Conservation (phyloP, 176 grass and related monocot species). For the Dendrocalamus sinicus region DNA sequence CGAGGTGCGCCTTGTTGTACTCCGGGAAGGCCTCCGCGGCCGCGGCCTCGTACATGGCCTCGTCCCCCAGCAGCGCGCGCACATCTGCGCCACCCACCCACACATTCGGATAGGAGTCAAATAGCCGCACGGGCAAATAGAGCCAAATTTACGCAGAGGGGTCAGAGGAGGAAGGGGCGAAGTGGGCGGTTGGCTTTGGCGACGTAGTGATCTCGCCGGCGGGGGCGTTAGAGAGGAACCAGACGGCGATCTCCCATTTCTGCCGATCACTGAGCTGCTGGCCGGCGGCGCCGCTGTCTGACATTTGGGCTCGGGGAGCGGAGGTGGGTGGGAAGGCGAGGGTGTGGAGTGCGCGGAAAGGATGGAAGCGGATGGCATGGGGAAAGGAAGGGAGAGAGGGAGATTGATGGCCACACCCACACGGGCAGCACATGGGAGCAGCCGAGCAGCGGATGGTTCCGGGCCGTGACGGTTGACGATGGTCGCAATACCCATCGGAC, state of each 20-base stretch:
- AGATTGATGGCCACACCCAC: too few species aligned
- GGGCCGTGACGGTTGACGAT: too few species aligned
- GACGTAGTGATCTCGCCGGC: neutral
- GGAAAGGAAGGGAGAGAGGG: too few species aligned
- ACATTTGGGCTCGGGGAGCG: too few species aligned
- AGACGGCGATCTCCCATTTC: conserved; percentile 34
- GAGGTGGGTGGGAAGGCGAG: too few species aligned
- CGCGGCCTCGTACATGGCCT: conserved; percentile 71
- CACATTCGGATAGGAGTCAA: conserved; percentile 37
- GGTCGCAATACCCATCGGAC: too few species aligned
- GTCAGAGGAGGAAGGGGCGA: neutral
- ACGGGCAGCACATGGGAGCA: too few species aligned
- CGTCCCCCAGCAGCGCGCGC: conserved; percentile 67
- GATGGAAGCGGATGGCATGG: too few species aligned
- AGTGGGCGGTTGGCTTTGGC: conserved; percentile 42
- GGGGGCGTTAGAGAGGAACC: conserved; percentile 76
- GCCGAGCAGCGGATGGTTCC: too few species aligned
- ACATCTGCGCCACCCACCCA: conserved; percentile 59
- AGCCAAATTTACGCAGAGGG: neutral
- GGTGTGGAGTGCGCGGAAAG: too few species aligned
- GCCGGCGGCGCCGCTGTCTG: too few species aligned
- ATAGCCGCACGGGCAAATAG: neutral
- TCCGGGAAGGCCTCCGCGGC: conserved; percentile 86
- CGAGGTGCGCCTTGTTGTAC: conserved; percentile 81
- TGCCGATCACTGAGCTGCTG: too few species aligned